Evolutionary conservation across 257 asterid genomes (phyloP).

Genomic region (Osmanthus fragrans): DNA sequence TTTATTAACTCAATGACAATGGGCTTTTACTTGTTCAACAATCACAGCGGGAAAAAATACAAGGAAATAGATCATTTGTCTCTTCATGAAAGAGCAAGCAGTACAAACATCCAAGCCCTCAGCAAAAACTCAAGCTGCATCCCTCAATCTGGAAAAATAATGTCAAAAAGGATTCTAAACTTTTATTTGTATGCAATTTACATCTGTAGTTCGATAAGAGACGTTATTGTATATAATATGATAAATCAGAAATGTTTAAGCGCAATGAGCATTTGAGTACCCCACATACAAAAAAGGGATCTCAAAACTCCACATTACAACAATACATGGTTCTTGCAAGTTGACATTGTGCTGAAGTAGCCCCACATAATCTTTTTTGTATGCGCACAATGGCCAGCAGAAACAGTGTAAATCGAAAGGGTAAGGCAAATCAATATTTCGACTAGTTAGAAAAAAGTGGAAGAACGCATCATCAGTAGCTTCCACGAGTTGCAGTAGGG

Average conservation of each 20-base stretch:
- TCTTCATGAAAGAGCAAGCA: too few species aligned
- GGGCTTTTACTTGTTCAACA: too few species aligned
- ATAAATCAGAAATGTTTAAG: background rate
- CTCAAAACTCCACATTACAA: background rate
- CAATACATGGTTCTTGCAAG: background rate
- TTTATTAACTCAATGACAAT: too few species aligned
- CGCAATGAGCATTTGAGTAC: background rate
- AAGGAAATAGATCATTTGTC: too few species aligned
- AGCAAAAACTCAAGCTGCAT: too few species aligned
- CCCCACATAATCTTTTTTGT: too few species aligned
- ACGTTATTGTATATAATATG: background rate
- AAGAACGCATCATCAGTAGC: constrained; percentile 36
- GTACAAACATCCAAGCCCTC: too few species aligned
- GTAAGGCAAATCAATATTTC: constrained; percentile 1
- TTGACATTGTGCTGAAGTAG: too few species aligned
- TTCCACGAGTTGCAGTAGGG: constrained; percentile 50
- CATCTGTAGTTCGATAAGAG: background rate
- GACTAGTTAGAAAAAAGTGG: background rate
- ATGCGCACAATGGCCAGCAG: background rate
- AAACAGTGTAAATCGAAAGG: background rate
- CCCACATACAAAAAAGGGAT: too few species aligned
- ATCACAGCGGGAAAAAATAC: too few species aligned
- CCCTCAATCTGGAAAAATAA: too few species aligned
- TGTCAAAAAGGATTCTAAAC: too few species aligned
- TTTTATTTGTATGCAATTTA: background rate